These are phyloP conservation scores for Penicillium sp. DNA, from an alignment of 2,329 filamentous ascomycete species.

Conservation along the genomic window DNA sequence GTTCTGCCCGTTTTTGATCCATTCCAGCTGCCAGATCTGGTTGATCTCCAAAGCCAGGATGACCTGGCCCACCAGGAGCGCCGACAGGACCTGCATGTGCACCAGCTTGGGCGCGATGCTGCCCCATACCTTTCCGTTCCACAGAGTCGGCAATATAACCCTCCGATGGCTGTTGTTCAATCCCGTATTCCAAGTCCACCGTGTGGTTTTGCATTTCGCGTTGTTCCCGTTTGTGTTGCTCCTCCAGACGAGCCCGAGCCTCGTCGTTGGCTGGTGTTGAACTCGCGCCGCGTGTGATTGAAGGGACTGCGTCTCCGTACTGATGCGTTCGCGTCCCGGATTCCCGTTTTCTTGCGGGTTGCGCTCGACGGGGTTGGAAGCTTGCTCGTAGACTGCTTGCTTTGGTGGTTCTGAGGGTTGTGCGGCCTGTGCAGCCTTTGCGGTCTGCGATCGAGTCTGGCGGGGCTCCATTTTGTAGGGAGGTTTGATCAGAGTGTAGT, in stretches of 20 bases:
- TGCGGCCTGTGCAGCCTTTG: slow-evolving; percentile 8
- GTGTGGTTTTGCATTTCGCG: slow-evolving; percentile 16
- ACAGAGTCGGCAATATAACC: slow-evolving; percentile 34
- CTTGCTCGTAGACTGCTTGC: slow-evolving; percentile 31
- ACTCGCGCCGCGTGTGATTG: slow-evolving; percentile 24
- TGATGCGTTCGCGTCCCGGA: slow-evolving; percentile 5
- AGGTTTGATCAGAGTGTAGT: background rate
- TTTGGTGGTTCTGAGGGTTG: slow-evolving; percentile 33
- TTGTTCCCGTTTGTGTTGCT: slow-evolving; percentile 16
- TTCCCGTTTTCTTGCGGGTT: slow-evolving; percentile 23
- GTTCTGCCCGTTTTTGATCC: slow-evolving; percentile 32
- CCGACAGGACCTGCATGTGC: slow-evolving; percentile 35
- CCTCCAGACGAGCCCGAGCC: slow-evolving; percentile 16
- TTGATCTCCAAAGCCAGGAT: slow-evolving; percentile 31
- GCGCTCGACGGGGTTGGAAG: slow-evolving; percentile 32
- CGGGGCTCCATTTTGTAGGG: slow-evolving; percentile 18
- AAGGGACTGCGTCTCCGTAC: slow-evolving; percentile 23
- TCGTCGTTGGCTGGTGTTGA: slow-evolving; percentile 30
- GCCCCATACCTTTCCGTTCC: slow-evolving; percentile 20
- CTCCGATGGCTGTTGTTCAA: slow-evolving; percentile 35
- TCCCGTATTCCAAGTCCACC: slow-evolving; percentile 34
- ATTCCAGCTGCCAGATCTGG: slow-evolving; percentile 29
- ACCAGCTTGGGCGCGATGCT: slow-evolving; percentile 27
- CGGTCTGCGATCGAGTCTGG: slow-evolving; percentile 1
- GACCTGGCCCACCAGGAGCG: slow-evolving; percentile 25